These are phyloP conservation scores for Hymenochaete sp. DNA, from an alignment of 1,284 basidiomycete genomes.

Conservation along the genomic window DNA sequence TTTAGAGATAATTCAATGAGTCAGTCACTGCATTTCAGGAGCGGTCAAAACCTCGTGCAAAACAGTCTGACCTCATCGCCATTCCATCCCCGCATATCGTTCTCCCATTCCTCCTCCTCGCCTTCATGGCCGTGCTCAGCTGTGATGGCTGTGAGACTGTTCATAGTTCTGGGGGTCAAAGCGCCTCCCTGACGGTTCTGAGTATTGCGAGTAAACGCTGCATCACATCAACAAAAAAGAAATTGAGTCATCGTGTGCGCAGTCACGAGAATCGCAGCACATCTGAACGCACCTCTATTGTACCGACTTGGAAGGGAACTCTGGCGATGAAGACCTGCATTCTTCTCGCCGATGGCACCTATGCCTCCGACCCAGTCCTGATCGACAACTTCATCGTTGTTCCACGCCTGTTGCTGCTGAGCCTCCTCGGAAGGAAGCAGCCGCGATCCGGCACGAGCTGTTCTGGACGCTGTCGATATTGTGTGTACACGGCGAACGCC, in stretches of 20 bases:
- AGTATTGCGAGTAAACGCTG: slow-evolving; percentile 30
- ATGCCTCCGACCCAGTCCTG: slow-evolving; percentile 72
- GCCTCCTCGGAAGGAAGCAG: slow-evolving; percentile 58
- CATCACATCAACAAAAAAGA: background rate
- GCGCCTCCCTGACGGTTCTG: slow-evolving; percentile 42
- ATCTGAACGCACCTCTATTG: slow-evolving; percentile 58
- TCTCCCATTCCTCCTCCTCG: slow-evolving; percentile 79
- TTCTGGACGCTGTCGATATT: slow-evolving; percentile 66
- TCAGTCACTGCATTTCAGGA: too few species aligned
- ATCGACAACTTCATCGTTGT: slow-evolving; percentile 69
- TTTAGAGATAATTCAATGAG: background rate
- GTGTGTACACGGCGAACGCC: slow-evolving; percentile 71
- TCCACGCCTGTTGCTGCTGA: slow-evolving; percentile 43
- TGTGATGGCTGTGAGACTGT: slow-evolving; percentile 71
- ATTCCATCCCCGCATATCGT: slow-evolving; percentile 46
- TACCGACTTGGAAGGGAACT: slow-evolving; percentile 73
- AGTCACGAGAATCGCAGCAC: background rate
- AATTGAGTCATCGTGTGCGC: background rate
- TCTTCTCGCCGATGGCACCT: slow-evolving; percentile 74
- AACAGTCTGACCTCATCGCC: slow-evolving; percentile 50
- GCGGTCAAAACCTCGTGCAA: too few species aligned
- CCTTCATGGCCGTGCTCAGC: slow-evolving; percentile 57
- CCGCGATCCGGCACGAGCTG: slow-evolving; percentile 51
- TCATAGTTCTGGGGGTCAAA: slow-evolving; percentile 63
- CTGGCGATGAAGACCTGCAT: slow-evolving; percentile 62